Base-by-base conservation (phyloP, 192 early-diverging fungal species). In the Kickxella alabastrina region DNA sequence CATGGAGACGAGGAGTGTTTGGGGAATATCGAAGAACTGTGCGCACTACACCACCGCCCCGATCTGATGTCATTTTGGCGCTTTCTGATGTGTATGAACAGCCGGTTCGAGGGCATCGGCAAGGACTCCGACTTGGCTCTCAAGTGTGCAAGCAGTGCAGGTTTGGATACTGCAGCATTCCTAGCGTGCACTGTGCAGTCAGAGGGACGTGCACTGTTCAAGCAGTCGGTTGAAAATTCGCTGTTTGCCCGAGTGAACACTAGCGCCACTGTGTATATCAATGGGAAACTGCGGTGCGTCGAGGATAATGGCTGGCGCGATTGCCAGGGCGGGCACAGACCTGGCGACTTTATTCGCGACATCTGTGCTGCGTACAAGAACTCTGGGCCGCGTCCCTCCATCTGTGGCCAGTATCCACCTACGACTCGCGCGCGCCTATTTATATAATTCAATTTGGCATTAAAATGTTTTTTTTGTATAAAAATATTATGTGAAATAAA, bases 181-280 rank as follows among this genome's bases (percentile, higher is more conserved):
- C 41, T 55, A 10, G 44, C 54, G 0, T 83, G 82, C 28, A 31
- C 52, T n/a, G n/a, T 34, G 39, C 46, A 61, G 35, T 43, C 43
- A 17, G 55, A 59, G 29, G 84, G 81, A 8, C 40, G 61, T 13
- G 62, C 60, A 2, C 44, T 85, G 43, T 67, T 82, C 45, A 59
- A 63, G 23, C 71, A 60, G 36, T 77, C 72, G n/a, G 71, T 72
- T 4, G 62, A 77, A 34, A 57, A 78, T 26, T 69, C 82, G 9
- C 34, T 60, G 41, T 66, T 66, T 34, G 57, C 72, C 15, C 78
- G 84, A 9, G 71, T 80, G 28, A 47, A 38, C 4, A 78, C 48
- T 10, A 84, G 82, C 54, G 84, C 83, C 23, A 85, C 84, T 2
- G 71, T 88, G 23, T 79, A 65, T 54, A 75, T 88, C 22, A 54